phyloP scores from a whole-genome alignment of 2,329 filamentous ascomycete species.

The Penicillium italicum region DNA sequence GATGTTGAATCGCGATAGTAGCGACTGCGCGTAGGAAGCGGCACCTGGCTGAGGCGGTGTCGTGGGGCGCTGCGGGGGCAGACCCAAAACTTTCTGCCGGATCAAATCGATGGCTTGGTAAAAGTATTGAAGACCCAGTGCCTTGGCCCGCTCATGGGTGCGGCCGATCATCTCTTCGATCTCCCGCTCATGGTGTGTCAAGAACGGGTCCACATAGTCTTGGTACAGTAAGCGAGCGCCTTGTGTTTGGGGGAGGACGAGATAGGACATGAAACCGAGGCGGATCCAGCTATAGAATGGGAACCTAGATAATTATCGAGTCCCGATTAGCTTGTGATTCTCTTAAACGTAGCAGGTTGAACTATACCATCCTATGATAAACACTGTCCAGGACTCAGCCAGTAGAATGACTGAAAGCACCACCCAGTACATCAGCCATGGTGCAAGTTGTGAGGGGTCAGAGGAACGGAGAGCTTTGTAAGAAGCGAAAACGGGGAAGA shows the following conservation, averaged over 20 bases:
- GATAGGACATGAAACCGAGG: conserved; percentile 81
- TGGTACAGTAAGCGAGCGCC: conserved; percentile 85
- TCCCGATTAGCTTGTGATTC: conserved; percentile 3
- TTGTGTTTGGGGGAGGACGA: conserved; percentile 96
- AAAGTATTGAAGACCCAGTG: conserved; percentile 71
- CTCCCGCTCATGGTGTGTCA: conserved; percentile 76
- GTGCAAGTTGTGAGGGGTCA: conserved; percentile 81
- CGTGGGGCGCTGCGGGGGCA: conserved; percentile 59
- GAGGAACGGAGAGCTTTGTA: conserved; percentile 96
- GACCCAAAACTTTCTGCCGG: conserved; percentile 73
- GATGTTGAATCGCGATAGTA: conserved; percentile 83
- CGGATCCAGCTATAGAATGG: conserved; percentile 94
- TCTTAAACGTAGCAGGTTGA: not conserved
- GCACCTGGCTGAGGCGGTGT: conserved; percentile 40
- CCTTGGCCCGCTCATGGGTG: conserved; percentile 72
- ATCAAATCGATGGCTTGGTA: conserved; percentile 67
- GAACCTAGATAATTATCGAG: conserved; percentile 53
- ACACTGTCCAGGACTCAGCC: conserved; percentile 81
- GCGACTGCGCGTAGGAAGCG: conserved; percentile 67
- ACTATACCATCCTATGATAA: conserved; percentile 73
- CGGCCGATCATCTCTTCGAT: conserved; percentile 89
- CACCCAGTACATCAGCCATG: conserved; percentile 99
- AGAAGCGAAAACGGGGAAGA: conserved; percentile 93
- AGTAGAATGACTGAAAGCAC: conserved; percentile 78
- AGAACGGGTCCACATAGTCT: conserved; percentile 79